Evolutionary conservation across 2,329 filamentous ascomycete genomes (phyloP), one percentile per base, ranked within the genome.

Genomic region (Fusarium concolor): DNA sequence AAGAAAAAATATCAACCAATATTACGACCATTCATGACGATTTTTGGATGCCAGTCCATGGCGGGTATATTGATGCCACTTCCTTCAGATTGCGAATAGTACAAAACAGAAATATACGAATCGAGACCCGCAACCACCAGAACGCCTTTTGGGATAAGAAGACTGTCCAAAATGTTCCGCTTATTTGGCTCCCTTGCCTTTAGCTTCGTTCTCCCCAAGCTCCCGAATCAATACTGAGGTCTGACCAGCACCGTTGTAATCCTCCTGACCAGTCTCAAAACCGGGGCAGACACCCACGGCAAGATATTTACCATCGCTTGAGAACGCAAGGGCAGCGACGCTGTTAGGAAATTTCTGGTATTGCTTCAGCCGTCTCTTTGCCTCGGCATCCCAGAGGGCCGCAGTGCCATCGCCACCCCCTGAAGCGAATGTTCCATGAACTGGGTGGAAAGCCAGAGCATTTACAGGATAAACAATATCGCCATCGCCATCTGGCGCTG

Each of bases 401-500:
- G 97, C 93, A 10, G 94, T 92, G 35, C 93, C 93, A 76, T 97
- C 94, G 29, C 94, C 94, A 43, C 94, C 94, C 28, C 93, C 94
- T 14, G 91, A 93, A 1, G 94, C 94, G 78, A 97, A 97, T 0
- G 93, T 96, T 64, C 93, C 93, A 75, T 88, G 86, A 5, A 91
- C 80, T 0, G 93, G 93, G 78, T 97, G 94, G 81, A 97, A 97
- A 1, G 92, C 89, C 10, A 97, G 85, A 4, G 94, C 91, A 76
- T 97, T 96, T 71, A 97, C 94, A 0, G 94, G 94, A 75, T 94
- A 97, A 5, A 97, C 93, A 6, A 97, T 86, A 74, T 97, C 94
- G 29, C 85, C 89, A 38, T 86, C 86, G 11, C 85, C 85, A 39
- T 90, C 86, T 3, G 87, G 80, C 11, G 84, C 85, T 2, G 89